Conservation (phyloP, 306 rosid genomes). For the Castanopsis chinensis region DNA sequence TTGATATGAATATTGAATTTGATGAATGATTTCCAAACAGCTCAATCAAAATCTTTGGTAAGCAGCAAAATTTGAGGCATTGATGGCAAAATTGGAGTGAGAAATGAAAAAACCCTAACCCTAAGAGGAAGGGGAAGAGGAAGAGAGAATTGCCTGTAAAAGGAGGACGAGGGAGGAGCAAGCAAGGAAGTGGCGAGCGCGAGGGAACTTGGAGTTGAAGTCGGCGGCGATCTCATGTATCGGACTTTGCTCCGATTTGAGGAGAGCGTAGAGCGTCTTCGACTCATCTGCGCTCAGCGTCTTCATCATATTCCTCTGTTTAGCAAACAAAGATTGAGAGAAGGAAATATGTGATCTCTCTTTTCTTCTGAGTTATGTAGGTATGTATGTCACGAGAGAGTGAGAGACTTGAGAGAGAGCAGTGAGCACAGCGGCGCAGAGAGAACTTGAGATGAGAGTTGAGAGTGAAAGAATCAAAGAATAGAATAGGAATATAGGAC, state of each 20-base stretch:
- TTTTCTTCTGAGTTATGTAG: no score
- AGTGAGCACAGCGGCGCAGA: no score
- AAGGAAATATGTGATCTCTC: background rate
- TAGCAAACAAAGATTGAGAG: background rate
- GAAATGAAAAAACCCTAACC: background rate
- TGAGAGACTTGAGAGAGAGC: no score
- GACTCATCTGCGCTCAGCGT: slow-evolving; percentile 63
- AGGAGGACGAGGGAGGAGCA: slow-evolving; percentile 69
- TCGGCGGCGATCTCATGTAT: slow-evolving; percentile 61
- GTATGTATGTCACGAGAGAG: no score
- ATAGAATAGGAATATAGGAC: no score
- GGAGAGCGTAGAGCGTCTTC: slow-evolving; percentile 40
- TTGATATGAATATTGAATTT: no score
- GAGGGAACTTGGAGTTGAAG: slow-evolving; percentile 52
- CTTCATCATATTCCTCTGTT: slow-evolving; percentile 25
- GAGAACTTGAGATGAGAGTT: no score
- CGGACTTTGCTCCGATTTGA: slow-evolving; percentile 61
- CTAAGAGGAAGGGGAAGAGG: background rate
- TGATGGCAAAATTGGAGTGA: no score
- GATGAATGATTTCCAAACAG: no score
- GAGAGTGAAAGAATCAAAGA: no score
- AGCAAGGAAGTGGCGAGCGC: slow-evolving; percentile 53
- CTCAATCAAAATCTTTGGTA: background rate
- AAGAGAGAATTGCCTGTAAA: slow-evolving; percentile 42
- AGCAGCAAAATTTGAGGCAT: background rate